Evolutionary conservation across 371 early-diverging fungal genomes (phyloP), one percentile per base, ranked within the genome.

Genomic region (Batkoa obscura): DNA sequence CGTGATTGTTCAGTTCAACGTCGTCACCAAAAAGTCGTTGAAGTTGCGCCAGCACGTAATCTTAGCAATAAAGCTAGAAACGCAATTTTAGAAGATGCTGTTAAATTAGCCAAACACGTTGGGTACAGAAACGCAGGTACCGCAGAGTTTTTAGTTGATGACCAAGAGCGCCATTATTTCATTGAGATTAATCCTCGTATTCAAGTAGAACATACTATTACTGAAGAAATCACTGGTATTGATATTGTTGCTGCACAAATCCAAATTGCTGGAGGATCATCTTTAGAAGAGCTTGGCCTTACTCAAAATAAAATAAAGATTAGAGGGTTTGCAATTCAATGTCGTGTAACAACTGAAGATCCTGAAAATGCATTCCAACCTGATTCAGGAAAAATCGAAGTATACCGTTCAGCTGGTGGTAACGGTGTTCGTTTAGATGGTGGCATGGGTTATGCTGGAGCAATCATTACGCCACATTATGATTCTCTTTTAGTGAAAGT

Each of bases 1-100:
- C 80, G 99, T 62, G 99, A 98, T 72, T 98, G 99, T 68, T 92
- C 94, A 0, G 87, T 96, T 36, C 97, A 98, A 73, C 80, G 99
- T 61, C 82, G 97, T 58, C 90, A 95, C 67, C 97, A 98, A 67
- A 98, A 98, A 71, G 88, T 97, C 0, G 84, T 97, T 34, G 97
- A 97, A 66, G 84, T 89, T 60, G 92, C 86, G 0, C 94, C 94
- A 6, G 84, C 90, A 23, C 74, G 31, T 37, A n/a, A n/a, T n/a
- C n/a, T n/a, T n/a, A n/a, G n/a, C n/a, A n/a, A n/a, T n/a, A n/a
- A n/a, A n/a, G n/a, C n/a, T n/a, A 77, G 93, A 59, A 76, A 88
- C 57, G 75, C 74, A 15, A 90, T 97, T 50, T 68, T 87, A 55
- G 75, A 74, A 33, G 89, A 91, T 70, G 95, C 97, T 9, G 76